Evolutionary conservation across 306 rosid genomes (phyloP).

Genomic region (Geum urbanum): DNA sequence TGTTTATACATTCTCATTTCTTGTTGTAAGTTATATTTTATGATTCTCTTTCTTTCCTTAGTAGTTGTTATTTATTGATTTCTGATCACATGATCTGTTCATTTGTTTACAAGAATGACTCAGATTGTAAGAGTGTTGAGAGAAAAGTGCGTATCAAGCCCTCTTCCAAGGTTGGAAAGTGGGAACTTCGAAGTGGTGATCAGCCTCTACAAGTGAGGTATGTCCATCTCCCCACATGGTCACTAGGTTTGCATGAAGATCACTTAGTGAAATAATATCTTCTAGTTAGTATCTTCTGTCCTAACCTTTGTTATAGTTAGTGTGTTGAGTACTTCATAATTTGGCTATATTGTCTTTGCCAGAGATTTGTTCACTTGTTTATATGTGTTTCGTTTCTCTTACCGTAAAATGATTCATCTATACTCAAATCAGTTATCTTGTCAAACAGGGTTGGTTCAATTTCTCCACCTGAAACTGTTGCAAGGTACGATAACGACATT

Average conservation of each 20-base stretch:
- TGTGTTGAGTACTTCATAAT: neutral
- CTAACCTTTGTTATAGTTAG: neutral
- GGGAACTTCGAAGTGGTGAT: constrained; percentile 20
- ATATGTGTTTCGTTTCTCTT: neutral
- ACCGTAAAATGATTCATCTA: neutral
- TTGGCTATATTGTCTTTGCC: neutral
- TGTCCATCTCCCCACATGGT: neutral
- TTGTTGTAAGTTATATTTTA: constrained; percentile 34
- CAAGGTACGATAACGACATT: constrained; percentile 22
- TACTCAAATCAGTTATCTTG: constrained; percentile 10
- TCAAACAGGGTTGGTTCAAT: constrained; percentile 44
- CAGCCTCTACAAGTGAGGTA: constrained; percentile 33
- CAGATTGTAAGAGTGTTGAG: constrained; percentile 21
- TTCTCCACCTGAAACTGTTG: constrained; percentile 27
- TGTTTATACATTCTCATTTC: constrained; percentile 34
- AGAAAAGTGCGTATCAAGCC: constrained; percentile 30
- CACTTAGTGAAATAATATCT: neutral
- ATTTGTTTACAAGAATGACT: constrained; percentile 30
- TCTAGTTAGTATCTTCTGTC: neutral
- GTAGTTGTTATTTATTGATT: neutral
- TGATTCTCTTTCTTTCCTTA: neutral
- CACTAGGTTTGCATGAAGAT: neutral
- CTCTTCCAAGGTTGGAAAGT: constrained; percentile 24
- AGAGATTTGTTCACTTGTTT: neutral
- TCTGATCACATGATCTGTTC: constrained; percentile 13